Percentiles rank a stretch among this genome's conserved stretches.
Evolutionary conservation across 2,329 filamentous ascomycete genomes (phyloP).

Genomic region (Calonectria pteridis): DNA sequence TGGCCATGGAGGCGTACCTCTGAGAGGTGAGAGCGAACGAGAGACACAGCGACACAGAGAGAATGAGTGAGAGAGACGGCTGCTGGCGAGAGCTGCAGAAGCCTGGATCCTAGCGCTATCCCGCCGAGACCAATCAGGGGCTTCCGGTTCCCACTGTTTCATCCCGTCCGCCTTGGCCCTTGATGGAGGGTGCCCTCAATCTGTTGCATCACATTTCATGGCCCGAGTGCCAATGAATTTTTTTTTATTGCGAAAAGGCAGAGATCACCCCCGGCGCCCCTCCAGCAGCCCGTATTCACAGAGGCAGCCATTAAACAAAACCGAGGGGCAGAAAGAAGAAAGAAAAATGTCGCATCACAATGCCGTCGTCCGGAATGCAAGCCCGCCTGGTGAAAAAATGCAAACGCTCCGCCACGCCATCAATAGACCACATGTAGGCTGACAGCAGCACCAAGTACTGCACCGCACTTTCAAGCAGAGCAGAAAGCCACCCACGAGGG

Average conservation of each 20-base stretch:
- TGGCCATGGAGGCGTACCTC: background rate
- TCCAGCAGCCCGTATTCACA: background rate
- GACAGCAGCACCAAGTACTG: background rate
- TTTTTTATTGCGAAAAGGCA: background rate
- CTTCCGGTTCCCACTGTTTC: constrained; percentile 18
- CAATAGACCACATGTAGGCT: constrained; percentile 26
- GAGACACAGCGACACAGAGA: too few species aligned
- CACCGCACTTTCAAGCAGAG: background rate
- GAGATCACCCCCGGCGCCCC: background rate
- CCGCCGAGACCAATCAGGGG: constrained; percentile 7
- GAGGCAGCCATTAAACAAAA: background rate
- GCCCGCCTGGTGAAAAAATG: constrained; percentile 3
- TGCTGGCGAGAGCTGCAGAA: background rate
- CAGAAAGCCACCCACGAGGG: constrained; percentile 15
- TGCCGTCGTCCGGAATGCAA: constrained; percentile 13
- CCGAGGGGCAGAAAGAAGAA: background rate
- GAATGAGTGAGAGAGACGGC: background rate
- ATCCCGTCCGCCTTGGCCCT: constrained; percentile 6
- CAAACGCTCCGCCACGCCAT: constrained; percentile 15
- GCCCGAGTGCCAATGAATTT: constrained; percentile 13
- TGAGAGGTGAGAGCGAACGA: background rate
- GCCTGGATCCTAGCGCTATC: background rate
- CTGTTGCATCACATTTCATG: constrained; percentile 16
- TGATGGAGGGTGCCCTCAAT: constrained; percentile 12
- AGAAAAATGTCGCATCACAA: constrained; percentile 4